A percentile compares a stretch with the other conserved stretches of the same genome.
Evolutionary conservation across 2,329 filamentous ascomycete species (phyloP).

Genomic region (Bipolaris victoriae): DNA sequence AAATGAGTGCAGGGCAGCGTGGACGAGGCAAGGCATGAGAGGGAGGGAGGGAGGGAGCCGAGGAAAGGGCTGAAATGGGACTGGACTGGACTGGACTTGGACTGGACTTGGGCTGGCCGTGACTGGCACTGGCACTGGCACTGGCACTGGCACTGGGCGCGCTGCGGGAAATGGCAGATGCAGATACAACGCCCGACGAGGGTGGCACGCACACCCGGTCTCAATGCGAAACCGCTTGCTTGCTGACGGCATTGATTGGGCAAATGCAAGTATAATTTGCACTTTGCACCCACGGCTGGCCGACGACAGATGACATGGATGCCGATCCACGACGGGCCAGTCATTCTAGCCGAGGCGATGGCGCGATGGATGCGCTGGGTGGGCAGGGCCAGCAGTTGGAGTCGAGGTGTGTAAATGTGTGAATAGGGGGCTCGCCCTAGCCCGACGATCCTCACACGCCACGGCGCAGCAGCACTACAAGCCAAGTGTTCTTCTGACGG

Average conservation of each 20-base stretch:
- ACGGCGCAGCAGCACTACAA: conserved; percentile 13
- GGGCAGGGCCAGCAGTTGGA: too few species aligned
- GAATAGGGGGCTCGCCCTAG: conserved; percentile 16
- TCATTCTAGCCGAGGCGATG: not conserved
- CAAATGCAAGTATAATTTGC: conserved; percentile 4
- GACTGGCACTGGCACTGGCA: too few species aligned
- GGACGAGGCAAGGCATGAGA: not conserved
- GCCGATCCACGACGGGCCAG: too few species aligned
- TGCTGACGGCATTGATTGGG: conserved; percentile 5
- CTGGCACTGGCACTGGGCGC: too few species aligned
- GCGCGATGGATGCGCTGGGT: not conserved
- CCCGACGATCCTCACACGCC: conserved; percentile 19
- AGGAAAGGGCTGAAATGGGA: too few species aligned
- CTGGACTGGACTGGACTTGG: too few species aligned
- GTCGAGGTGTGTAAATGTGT: not conserved
- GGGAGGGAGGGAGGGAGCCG: not conserved
- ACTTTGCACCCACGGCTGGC: not conserved
- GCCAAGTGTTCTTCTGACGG: conserved; percentile 6
- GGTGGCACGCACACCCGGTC: conserved; percentile 5
- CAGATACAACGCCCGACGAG: not conserved
- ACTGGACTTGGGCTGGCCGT: too few species aligned
- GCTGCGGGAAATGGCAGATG: conserved; percentile 7
- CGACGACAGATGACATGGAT: not conserved
- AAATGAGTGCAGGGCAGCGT: not conserved
- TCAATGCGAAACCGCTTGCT: conserved; percentile 14